These are phyloP conservation scores for Debaryomyces prosopidis DNA, from an alignment of 805 yeast genomes.

Conservation along the genomic window DNA sequence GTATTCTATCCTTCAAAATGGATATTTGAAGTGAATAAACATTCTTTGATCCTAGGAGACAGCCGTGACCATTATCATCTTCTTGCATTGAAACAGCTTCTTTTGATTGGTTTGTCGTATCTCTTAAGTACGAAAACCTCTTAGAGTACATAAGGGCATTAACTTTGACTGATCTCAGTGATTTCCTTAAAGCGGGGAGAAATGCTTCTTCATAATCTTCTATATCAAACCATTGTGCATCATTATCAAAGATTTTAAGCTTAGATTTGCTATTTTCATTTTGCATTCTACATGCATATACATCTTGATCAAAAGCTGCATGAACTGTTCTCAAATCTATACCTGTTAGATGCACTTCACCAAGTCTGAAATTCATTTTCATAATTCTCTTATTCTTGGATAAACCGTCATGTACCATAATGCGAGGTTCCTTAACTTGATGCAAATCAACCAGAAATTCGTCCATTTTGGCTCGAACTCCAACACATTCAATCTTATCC, in stretches of 20 bases:
- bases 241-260: slow-evolving; percentile 51
- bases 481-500: slow-evolving; percentile 57
- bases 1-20: slow-evolving; percentile 24
- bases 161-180: slow-evolving; percentile 46
- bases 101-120: slow-evolving; percentile 36
- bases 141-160: slow-evolving; percentile 69
- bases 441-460: slow-evolving; percentile 41
- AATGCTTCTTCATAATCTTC: slow-evolving; percentile 63
- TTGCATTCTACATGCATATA: slow-evolving; percentile 14
- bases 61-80: slow-evolving; percentile 29
- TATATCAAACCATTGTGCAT: slow-evolving; percentile 60
- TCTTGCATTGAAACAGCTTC: slow-evolving; percentile 14
- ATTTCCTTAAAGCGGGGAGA: slow-evolving; percentile 34
- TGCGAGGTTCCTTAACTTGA: slow-evolving; percentile 39
- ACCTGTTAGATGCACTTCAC: slow-evolving; percentile 56
- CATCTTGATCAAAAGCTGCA: slow-evolving; percentile 42
- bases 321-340: slow-evolving; percentile 63
- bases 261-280: slow-evolving; percentile 6
- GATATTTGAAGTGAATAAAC: slow-evolving; percentile 29
- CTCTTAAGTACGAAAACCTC: slow-evolving; percentile 65
- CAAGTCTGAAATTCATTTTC: slow-evolving; percentile 63
- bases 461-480: slow-evolving; percentile 53
- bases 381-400: slow-evolving; percentile 47
- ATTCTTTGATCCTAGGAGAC: slow-evolving; percentile 26
- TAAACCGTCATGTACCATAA: slow-evolving; percentile 42